Percentiles rank a stretch among this genome's conserved stretches.
Evolutionary conservation across 2,329 filamentous ascomycete species (phyloP).

Genomic region (Stachybotrys chlorohalonatus): DNA sequence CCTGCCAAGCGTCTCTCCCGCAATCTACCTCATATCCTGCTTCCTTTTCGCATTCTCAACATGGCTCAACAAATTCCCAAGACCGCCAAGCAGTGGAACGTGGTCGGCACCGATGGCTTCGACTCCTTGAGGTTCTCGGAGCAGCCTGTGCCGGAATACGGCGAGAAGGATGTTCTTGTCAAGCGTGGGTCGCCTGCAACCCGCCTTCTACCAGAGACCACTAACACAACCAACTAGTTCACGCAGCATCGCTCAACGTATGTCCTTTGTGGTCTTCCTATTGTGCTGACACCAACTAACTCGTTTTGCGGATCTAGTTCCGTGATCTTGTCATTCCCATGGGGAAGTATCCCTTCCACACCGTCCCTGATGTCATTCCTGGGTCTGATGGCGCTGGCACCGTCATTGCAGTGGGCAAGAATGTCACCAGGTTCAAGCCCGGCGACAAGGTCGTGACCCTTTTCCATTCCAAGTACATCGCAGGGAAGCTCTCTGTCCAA

Average conservation of each 20-base stretch:
- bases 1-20: not conserved
- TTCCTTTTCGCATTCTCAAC: not conserved
- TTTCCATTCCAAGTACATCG: constrained; percentile 49
- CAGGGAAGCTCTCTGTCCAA: constrained; percentile 26
- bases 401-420: constrained; percentile 40
- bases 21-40: constrained; percentile 2
- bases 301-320: constrained; percentile 20
- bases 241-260: constrained; percentile 41
- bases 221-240: constrained; percentile 19
- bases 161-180: constrained; percentile 64
- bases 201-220: not conserved
- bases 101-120: constrained; percentile 44
- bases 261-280: constrained; percentile 2
- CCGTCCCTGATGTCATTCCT: constrained; percentile 34
- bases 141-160: constrained; percentile 48
- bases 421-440: constrained; percentile 36
- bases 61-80: constrained; percentile 19
- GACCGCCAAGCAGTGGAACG: constrained; percentile 48
- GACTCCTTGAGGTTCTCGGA: constrained; percentile 49
- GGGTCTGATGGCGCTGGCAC: constrained; percentile 46
- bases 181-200: constrained; percentile 28
- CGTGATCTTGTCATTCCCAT: constrained; percentile 42
- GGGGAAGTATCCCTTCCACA: constrained; percentile 37
- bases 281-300: not conserved
- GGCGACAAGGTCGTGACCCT: constrained; percentile 51